phyloP scores from a whole-genome alignment of 768 basidiomycete genomes.

The Mycena latifolia region DNA sequence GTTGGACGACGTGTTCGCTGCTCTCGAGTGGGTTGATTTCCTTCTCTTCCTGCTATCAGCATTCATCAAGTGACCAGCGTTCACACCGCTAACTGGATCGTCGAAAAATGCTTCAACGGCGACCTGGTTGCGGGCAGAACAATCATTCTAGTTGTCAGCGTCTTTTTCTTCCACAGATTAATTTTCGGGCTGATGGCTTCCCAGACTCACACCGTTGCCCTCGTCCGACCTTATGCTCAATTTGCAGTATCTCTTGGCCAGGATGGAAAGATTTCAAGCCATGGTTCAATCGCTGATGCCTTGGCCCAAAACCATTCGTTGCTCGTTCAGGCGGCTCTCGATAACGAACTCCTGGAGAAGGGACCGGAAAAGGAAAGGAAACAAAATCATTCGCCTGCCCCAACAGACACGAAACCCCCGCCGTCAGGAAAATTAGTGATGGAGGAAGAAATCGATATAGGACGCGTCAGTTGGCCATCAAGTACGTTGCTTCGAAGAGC shows the following conservation, averaged over 20 bases:
- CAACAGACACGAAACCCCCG: constrained; percentile 36
- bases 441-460: constrained; percentile 71
- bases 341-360: constrained; percentile 42
- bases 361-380: constrained; percentile 34
- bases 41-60: constrained; percentile 29
- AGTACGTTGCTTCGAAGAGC: background rate
- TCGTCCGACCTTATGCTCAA: constrained; percentile 11
- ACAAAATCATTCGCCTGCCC: constrained; percentile 36
- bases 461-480: constrained; percentile 64
- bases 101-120: constrained; percentile 84
- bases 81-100: constrained; percentile 89
- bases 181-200: background rate
- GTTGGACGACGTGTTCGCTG: constrained; percentile 79
- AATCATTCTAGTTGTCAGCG: constrained; percentile 79
- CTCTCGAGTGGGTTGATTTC: constrained; percentile 54
- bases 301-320: constrained; percentile 54
- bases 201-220: constrained; percentile 56
- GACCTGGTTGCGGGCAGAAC: constrained; percentile 85
- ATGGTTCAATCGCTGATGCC: constrained; percentile 62
- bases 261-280: constrained; percentile 64
- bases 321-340: background rate
- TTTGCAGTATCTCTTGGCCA: constrained; percentile 58
- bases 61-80: too few species aligned
- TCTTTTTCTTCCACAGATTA: background rate
- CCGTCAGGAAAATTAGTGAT: constrained; percentile 68